Conservation (phyloP, 441 rosid species). For the Arabidopsis lyrata region DNA sequence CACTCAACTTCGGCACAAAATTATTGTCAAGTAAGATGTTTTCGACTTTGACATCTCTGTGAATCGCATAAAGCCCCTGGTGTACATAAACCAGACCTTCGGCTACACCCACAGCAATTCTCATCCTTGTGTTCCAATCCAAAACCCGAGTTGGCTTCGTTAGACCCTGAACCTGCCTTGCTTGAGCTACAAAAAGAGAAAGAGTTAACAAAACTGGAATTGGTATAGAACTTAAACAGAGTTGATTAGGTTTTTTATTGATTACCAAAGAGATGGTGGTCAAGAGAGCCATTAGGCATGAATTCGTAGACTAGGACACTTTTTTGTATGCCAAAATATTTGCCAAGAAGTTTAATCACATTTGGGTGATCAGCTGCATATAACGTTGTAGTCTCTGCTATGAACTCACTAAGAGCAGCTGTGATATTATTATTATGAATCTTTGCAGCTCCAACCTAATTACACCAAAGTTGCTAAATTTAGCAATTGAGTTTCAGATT, state of each 20-base stretch:
- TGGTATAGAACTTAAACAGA: slow-evolving; percentile 14
- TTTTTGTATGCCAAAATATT: not conserved
- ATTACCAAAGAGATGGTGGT: slow-evolving; percentile 27
- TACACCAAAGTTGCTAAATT: slow-evolving; percentile 1
- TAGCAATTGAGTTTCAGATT: slow-evolving; percentile 5
- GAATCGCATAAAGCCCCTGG: not conserved
- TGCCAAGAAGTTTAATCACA: slow-evolving; percentile 11
- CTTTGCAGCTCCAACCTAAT: slow-evolving; percentile 38
- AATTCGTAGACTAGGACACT: slow-evolving; percentile 21
- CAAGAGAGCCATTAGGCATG: slow-evolving; percentile 33
- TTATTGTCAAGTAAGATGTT: slow-evolving; percentile 12
- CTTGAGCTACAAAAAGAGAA: not conserved
- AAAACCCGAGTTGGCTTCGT: not conserved
- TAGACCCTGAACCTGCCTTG: slow-evolving; percentile 6
- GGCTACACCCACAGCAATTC: slow-evolving; percentile 19
- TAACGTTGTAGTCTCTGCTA: slow-evolving; percentile 14
- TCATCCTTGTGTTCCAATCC: slow-evolving; percentile 21
- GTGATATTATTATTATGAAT: not conserved
- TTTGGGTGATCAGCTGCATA: slow-evolving; percentile 17
- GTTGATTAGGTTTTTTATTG: not conserved
- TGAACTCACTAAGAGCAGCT: not conserved
- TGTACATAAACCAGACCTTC: slow-evolving; percentile 14
- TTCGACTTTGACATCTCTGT: slow-evolving; percentile 16
- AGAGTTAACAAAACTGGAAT: not conserved
- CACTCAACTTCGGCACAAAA: slow-evolving; percentile 10